These are phyloP conservation scores for Cyclotella choctawhatcheeana DNA, from an alignment of 108 stramenopile species.

Conservation along the genomic window DNA sequence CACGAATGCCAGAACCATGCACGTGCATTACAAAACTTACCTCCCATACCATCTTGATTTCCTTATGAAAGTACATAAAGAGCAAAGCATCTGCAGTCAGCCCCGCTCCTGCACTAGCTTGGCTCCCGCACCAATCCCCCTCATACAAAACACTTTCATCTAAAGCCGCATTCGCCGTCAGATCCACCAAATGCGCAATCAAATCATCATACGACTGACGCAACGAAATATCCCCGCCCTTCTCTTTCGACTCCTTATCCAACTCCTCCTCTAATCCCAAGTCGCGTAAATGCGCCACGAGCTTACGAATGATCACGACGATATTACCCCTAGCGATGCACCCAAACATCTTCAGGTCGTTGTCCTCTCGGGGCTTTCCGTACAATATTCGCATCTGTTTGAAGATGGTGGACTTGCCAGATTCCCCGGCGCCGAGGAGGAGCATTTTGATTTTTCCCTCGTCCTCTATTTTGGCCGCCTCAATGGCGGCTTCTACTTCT, in stretches of 20 bases:
- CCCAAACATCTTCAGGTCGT: constrained; percentile 82
- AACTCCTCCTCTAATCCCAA: constrained; percentile 70
- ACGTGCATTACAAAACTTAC: too few species aligned
- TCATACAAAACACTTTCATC: constrained; percentile 10
- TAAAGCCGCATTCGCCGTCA: constrained; percentile 50
- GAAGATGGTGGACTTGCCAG: constrained; percentile 97
- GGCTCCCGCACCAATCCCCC: constrained; percentile 84
- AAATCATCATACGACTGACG: constrained; percentile 65
- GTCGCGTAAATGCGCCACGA: constrained; percentile 63
- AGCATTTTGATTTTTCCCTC: constrained; percentile 91
- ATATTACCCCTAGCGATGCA: constrained; percentile 81
- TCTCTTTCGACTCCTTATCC: constrained; percentile 55
- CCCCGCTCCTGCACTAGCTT: constrained; percentile 77
- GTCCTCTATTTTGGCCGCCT: constrained; percentile 26
- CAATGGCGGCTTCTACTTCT: constrained; percentile 26
- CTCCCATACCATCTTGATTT: constrained; percentile 82
- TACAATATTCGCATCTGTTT: constrained; percentile 92
- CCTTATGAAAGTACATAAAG: constrained; percentile 73
- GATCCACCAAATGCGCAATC: constrained; percentile 61
- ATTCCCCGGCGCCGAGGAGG: constrained; percentile 96
- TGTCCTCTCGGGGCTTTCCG: constrained; percentile 67
- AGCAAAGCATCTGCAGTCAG: constrained; percentile 79
- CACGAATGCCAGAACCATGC: too few species aligned
- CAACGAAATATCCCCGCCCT: constrained; percentile 57
- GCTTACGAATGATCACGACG: constrained; percentile 76